These are phyloP conservation scores for Posidonia australis DNA, from an alignment of 106 monocot genomes.

Conservation along the genomic window DNA sequence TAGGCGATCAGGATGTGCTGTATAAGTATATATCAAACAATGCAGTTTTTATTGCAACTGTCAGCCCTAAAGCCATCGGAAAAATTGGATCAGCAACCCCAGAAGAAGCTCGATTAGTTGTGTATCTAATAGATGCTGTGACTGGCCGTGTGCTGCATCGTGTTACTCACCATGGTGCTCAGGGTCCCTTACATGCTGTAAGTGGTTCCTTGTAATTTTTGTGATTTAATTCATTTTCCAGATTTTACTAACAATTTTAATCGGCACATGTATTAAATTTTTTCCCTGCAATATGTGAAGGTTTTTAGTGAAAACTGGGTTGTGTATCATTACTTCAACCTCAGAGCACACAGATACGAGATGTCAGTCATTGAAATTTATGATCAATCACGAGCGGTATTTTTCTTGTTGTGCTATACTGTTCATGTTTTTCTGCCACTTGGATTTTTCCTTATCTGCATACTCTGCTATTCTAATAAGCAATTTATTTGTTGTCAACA, in stretches of 20 bases:
- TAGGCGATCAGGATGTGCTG: slow-evolving; percentile 84
- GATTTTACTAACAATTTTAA: slow-evolving; percentile 1
- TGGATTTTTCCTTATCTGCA: background rate
- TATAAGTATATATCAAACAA: slow-evolving; percentile 94
- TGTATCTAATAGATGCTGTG: slow-evolving; percentile 87
- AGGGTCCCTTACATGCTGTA: slow-evolving; percentile 94
- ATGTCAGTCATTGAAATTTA: slow-evolving; percentile 97
- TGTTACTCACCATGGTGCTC: slow-evolving; percentile 82
- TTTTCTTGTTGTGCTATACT: background rate
- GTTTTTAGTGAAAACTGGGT: slow-evolving; percentile 97
- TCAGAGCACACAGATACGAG: slow-evolving; percentile 95
- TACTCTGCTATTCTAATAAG: background rate
- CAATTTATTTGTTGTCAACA: slow-evolving; percentile 17
- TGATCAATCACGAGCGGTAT: slow-evolving; percentile 93
- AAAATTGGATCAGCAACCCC: slow-evolving; percentile 78
- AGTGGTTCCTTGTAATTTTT: slow-evolving; percentile 21
- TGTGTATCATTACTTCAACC: slow-evolving; percentile 99
- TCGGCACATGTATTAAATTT: background rate
- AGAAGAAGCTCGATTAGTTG: slow-evolving; percentile 77
- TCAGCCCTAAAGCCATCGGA: slow-evolving; percentile 70
- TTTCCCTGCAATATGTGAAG: slow-evolving; percentile 19
- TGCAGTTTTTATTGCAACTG: slow-evolving; percentile 76
- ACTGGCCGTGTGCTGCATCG: slow-evolving; percentile 90
- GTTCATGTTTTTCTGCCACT: background rate
- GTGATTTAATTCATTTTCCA: slow-evolving; percentile 1